phyloP scores from a whole-genome alignment of 805 yeast genomes.

The Candida insectalens region DNA sequence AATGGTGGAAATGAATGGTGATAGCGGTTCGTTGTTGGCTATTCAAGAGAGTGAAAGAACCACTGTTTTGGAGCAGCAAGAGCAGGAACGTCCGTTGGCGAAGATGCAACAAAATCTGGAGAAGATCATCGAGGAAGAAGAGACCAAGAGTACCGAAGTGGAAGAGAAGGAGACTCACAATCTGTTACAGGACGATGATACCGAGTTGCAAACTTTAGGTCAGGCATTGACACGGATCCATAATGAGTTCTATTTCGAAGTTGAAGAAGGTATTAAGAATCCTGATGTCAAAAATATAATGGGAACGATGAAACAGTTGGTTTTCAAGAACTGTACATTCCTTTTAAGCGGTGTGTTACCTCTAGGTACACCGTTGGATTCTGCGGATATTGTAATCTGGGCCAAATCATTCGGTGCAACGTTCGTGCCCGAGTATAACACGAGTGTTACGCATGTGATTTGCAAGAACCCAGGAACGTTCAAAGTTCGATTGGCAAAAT shows the following conservation, averaged over 20 bases:
- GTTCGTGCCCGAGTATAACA: conserved; percentile 61
- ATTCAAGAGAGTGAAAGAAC: conserved; percentile 56
- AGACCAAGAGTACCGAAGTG: conserved; percentile 12
- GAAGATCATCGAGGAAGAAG: conserved; percentile 29
- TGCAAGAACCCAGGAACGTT: conserved; percentile 73
- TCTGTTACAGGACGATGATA: conserved; percentile 69
- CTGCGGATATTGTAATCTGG: conserved; percentile 88
- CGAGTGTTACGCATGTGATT: conserved; percentile 79
- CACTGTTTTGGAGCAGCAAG: conserved; percentile 69
- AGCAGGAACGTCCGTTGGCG: conserved; percentile 76
- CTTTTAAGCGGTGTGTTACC: conserved; percentile 89
- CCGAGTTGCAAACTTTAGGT: conserved; percentile 57
- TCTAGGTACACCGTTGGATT: conserved; percentile 58
- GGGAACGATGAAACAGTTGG: conserved; percentile 61
- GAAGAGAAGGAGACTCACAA: conserved; percentile 28
- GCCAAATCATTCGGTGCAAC: conserved; percentile 85
- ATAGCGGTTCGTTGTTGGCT: conserved; percentile 35
- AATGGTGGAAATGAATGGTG: conserved; percentile 37
- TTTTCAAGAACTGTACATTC: conserved; percentile 59
- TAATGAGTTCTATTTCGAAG: conserved; percentile 46
- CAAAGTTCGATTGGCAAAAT: conserved; percentile 74
- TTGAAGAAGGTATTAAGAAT: conserved; percentile 18
- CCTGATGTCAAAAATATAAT: conserved; percentile 67
- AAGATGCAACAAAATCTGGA: conserved; percentile 70
- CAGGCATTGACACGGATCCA: conserved; percentile 59